phyloP scores from a whole-genome alignment of 352 stramenopile species.

The Pythium aristosporum region DNA sequence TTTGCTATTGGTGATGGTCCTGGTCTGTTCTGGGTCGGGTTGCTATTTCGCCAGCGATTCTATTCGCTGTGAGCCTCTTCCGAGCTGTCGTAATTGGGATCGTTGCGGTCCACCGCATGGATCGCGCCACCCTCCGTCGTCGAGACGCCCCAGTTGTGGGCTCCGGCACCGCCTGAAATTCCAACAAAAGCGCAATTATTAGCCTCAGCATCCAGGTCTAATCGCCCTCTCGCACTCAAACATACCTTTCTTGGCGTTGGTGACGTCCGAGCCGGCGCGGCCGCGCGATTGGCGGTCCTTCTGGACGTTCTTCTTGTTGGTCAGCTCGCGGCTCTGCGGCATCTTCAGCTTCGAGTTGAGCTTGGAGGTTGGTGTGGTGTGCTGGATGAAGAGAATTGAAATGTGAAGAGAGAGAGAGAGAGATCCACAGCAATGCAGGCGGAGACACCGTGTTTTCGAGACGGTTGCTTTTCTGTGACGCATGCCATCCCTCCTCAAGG shows the following conservation, averaged over 20 bases:
- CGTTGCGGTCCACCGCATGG: constrained; percentile 56
- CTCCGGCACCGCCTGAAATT: constrained; percentile 60
- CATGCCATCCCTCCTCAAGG: constrained; percentile 13
- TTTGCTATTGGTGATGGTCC: neutral
- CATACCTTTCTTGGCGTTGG: constrained; percentile 62
- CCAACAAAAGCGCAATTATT: neutral
- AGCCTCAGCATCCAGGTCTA: neutral
- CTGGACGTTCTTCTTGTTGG: constrained; percentile 85
- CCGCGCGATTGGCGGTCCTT: constrained; percentile 85
- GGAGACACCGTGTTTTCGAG: neutral
- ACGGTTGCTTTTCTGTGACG: constrained; percentile 3
- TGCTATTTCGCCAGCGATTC: neutral
- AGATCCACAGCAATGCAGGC: neutral
- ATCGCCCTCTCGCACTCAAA: neutral
- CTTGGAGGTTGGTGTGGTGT: neutral
- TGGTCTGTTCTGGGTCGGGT: neutral
- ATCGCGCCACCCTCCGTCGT: constrained; percentile 39
- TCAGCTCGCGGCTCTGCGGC: constrained; percentile 74
- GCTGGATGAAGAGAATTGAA: constrained; percentile 5
- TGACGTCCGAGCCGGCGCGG: constrained; percentile 37
- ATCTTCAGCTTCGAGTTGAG: constrained; percentile 30
- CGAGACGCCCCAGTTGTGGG: constrained; percentile 78
- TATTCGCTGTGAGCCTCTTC: constrained; percentile 13
- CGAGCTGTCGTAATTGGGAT: constrained; percentile 73
- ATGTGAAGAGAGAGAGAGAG: neutral